Conservation (phyloP, 495 filamentous ascomycete genomes). For the Eremomyces bilateralis region DNA sequence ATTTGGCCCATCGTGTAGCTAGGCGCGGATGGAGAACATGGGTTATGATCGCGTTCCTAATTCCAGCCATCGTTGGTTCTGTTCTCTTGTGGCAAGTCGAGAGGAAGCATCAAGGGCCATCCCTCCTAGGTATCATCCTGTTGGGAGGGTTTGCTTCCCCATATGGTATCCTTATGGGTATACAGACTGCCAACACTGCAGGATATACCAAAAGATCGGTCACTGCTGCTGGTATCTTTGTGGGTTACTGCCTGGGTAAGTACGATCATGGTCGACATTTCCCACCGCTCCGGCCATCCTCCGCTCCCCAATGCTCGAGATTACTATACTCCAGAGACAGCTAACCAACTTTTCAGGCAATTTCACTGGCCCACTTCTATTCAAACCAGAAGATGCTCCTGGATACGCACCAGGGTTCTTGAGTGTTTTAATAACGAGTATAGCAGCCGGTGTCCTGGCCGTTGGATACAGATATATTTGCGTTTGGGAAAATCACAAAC, state of each 20-base stretch:
- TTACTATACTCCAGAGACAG: too few species aligned
- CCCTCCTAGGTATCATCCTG: not conserved
- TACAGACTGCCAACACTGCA: not conserved
- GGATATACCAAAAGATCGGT: slow-evolving; percentile 1
- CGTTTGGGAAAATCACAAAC: not conserved
- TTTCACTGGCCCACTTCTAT: not conserved
- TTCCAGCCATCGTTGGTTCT: not conserved
- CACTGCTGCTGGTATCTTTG: not conserved
- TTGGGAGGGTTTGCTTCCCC: not conserved
- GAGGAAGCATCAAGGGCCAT: not conserved
- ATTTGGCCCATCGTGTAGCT: not conserved
- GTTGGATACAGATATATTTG: not conserved
- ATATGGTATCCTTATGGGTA: not conserved
- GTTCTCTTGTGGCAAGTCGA: not conserved
- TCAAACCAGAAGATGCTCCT: not conserved
- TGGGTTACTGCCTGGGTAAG: not conserved
- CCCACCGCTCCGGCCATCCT: too few species aligned
- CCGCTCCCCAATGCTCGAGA: too few species aligned
- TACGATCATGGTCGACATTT: too few species aligned
- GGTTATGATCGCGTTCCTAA: not conserved
- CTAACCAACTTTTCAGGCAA: too few species aligned
- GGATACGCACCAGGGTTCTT: not conserved
- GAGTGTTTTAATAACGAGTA: not conserved
- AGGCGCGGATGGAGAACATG: not conserved
- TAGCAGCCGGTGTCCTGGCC: not conserved